Evolutionary conservation across 345 rosid species (phyloP).

Genomic region (Hibiscus mutabilis): DNA sequence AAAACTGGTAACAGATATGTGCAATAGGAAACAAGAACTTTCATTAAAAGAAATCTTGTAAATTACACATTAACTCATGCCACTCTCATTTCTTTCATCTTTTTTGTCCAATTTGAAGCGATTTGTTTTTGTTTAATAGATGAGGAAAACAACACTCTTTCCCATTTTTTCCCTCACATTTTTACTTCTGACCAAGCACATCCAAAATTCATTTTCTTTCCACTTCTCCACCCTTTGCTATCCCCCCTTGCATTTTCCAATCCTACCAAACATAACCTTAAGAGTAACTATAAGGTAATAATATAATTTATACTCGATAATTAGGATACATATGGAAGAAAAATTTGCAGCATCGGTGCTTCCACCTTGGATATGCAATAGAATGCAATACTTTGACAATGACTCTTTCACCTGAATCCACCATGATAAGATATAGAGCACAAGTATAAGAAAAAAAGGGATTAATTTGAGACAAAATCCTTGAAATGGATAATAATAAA

Average conservation of each 20-base stretch:
- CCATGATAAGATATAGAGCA: not conserved
- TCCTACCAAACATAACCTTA: not conserved
- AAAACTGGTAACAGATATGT: not conserved
- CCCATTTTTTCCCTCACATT: not conserved
- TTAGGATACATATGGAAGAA: slow-evolving; percentile 82
- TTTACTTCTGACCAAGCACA: not conserved
- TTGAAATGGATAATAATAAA: not conserved
- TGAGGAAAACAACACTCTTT: not conserved
- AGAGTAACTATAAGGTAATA: not conserved
- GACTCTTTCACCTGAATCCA: slow-evolving; percentile 58
- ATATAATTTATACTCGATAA: not conserved
- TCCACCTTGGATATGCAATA: slow-evolving; percentile 54
- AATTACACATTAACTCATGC: not conserved
- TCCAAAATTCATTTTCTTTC: not conserved
- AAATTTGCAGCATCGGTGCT: slow-evolving; percentile 61
- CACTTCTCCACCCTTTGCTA: not conserved
- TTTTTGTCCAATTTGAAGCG: not conserved
- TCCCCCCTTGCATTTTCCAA: not conserved
- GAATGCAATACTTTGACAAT: slow-evolving; percentile 63
- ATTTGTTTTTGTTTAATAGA: not conserved
- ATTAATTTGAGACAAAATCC: not conserved
- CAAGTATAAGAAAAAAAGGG: not conserved
- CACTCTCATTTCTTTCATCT: not conserved
- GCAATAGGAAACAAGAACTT: not conserved
- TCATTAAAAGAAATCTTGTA: not conserved